Conservation (phyloP, 2,329 filamentous ascomycete species). For the Verticillium zaregamsianum region DNA sequence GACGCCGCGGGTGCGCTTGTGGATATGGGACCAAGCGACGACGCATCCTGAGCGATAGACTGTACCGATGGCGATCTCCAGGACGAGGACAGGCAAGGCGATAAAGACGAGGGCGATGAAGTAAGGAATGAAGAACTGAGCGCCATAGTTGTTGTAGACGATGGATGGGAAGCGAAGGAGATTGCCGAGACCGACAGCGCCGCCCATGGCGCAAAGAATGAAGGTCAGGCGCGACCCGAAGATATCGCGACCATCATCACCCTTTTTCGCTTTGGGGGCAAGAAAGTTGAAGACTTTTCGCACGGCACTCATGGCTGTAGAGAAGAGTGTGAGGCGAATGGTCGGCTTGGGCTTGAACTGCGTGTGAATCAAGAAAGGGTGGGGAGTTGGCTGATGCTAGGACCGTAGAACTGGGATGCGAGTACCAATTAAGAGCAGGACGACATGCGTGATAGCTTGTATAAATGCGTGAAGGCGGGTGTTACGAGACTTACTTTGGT, state of each 20-base stretch:
- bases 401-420: neutral
- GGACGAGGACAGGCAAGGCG: constrained; percentile 47
- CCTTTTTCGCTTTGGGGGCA: constrained; percentile 16
- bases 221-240: constrained; percentile 44
- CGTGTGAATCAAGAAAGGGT: neutral
- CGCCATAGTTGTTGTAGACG: constrained; percentile 51
- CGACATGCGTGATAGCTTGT: neutral
- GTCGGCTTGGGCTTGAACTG: neutral
- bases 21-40: constrained; percentile 46
- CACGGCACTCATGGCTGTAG: neutral
- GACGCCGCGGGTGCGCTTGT: constrained; percentile 44
- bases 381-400: neutral
- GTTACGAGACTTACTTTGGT: neutral
- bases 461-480: neutral
- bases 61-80: constrained; percentile 64
- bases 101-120: constrained; percentile 45
- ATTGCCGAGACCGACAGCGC: constrained; percentile 49
- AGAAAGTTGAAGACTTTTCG: constrained; percentile 13
- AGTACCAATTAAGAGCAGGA: neutral
- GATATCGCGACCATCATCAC: constrained; percentile 30
- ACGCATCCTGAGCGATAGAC: constrained; percentile 48
- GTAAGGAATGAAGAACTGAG: constrained; percentile 55
- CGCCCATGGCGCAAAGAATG: constrained; percentile 46
- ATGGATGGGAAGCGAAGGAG: constrained; percentile 50
- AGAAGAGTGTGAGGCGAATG: neutral